phyloP scores from a whole-genome alignment of 768 basidiomycete genomes.

The Clitopilus passeckerianus region DNA sequence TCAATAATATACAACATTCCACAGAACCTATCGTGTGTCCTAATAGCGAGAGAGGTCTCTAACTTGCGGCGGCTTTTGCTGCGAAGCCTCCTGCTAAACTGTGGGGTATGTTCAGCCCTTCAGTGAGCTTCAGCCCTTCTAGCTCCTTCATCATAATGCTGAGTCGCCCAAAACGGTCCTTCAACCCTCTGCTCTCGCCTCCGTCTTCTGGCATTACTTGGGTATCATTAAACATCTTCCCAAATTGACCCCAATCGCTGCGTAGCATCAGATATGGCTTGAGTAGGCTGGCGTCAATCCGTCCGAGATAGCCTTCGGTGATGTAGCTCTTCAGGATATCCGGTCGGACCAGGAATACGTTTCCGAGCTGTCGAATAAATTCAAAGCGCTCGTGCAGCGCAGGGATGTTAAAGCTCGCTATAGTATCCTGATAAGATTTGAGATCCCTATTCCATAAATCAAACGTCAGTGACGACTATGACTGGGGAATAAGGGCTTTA shows the following conservation, averaged over 20 bases:
- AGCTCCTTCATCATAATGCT: slow-evolving; percentile 88
- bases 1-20: slow-evolving; percentile 12
- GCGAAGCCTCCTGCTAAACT: slow-evolving; percentile 40
- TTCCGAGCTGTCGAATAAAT: slow-evolving; percentile 95
- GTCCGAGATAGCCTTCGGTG: slow-evolving; percentile 87
- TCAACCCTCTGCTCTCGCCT: slow-evolving; percentile 42
- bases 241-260: slow-evolving; percentile 87
- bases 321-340: slow-evolving; percentile 95
- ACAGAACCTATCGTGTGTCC: background rate
- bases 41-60: background rate
- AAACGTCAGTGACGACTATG: background rate
- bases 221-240: slow-evolving; percentile 70
- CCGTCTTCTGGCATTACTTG: slow-evolving; percentile 38
- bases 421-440: slow-evolving; percentile 91
- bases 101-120: slow-evolving; percentile 51
- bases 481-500: slow-evolving; percentile 20
- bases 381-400: slow-evolving; percentile 93
- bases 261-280: slow-evolving; percentile 89
- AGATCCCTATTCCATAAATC: slow-evolving; percentile 61
- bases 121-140: slow-evolving; percentile 59
- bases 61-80: slow-evolving; percentile 37
- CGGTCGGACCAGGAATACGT: slow-evolving; percentile 93
- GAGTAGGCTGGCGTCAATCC: slow-evolving; percentile 82
- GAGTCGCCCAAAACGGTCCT: slow-evolving; percentile 64
- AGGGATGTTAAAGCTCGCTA: slow-evolving; percentile 77